A percentile compares a stretch with the other conserved stretches of the same genome.
Conservation (phyloP, 805 yeast genomes). For the Candida khao-thaluensis region DNA sequence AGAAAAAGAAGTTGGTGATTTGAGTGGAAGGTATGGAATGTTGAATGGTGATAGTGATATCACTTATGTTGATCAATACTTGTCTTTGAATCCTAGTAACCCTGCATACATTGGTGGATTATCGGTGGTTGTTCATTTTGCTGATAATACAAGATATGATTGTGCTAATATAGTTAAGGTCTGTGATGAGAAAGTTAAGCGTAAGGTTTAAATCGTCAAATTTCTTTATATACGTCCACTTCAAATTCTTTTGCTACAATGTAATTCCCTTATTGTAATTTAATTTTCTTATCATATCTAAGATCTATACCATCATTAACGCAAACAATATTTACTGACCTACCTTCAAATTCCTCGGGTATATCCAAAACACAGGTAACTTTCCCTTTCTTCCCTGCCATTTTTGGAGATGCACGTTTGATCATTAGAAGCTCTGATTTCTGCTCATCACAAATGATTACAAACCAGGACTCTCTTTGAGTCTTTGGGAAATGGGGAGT, state of each 20-base stretch:
- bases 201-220: too few relatives aligned
- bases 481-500: constrained; percentile 84
- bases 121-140: constrained; percentile 37
- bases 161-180: constrained; percentile 37
- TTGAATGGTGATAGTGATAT: constrained; percentile 24
- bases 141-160: constrained; percentile 31
- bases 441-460: constrained; percentile 52
- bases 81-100: constrained; percentile 30
- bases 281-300: constrained; percentile 29
- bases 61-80: constrained; percentile 28
- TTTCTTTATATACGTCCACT: too few relatives aligned
- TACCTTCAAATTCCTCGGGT: constrained; percentile 49
- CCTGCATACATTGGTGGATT: constrained; percentile 32
- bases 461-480: constrained; percentile 94
- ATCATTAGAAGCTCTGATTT: constrained; percentile 58
- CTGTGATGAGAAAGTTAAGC: not conserved
- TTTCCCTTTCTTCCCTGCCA: constrained; percentile 35
- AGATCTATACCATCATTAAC: constrained; percentile 70
- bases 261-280: constrained; percentile 10
- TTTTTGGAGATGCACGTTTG: constrained; percentile 71
- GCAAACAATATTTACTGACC: constrained; percentile 44
- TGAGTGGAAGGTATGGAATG: constrained; percentile 40
- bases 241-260: too few relatives aligned
- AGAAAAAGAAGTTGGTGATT: constrained; percentile 38
- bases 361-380: constrained; percentile 48